Conservation (phyloP, 805 yeast genomes). For the Yarrowia yakushimensis region DNA sequence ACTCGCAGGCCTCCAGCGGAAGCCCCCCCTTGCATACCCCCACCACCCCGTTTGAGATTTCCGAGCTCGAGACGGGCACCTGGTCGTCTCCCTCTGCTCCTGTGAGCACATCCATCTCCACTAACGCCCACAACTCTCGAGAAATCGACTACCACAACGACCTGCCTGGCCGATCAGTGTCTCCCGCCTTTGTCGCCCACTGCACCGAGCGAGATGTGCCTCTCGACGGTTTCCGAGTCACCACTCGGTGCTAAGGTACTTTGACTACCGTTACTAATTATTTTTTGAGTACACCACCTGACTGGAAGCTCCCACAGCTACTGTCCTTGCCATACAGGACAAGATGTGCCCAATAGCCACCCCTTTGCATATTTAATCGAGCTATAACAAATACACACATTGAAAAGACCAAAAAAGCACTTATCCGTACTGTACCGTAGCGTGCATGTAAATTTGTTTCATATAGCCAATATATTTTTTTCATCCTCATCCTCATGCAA, state of each 20-base stretch:
- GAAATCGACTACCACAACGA: constrained; percentile 20
- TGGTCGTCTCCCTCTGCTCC: constrained; percentile 15
- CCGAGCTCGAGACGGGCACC: constrained; percentile 20
- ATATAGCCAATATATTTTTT: too few relatives aligned
- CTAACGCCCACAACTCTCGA: constrained; percentile 15
- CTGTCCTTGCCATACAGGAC: background rate
- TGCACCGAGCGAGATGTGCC: constrained; percentile 19
- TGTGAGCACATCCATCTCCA: constrained; percentile 16
- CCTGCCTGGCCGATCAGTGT: background rate
- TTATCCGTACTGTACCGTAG: background rate
- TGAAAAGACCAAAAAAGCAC: background rate
- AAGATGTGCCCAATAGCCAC: constrained; percentile 5
- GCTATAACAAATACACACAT: background rate
- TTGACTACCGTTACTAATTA: background rate
- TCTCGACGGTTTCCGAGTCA: constrained; percentile 14
- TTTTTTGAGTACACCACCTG: background rate
- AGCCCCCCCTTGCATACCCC: constrained; percentile 14
- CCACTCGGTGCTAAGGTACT: background rate
- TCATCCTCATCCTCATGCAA: background rate
- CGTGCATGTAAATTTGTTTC: background rate
- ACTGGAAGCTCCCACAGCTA: background rate
- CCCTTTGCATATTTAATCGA: constrained; percentile 19
- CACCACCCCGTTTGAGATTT: constrained; percentile 14
- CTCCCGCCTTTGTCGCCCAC: constrained; percentile 5
- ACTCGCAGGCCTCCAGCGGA: constrained; percentile 1